phyloP scores from a whole-genome alignment of 768 basidiomycete species.

The Amanita molliuscula region DNA sequence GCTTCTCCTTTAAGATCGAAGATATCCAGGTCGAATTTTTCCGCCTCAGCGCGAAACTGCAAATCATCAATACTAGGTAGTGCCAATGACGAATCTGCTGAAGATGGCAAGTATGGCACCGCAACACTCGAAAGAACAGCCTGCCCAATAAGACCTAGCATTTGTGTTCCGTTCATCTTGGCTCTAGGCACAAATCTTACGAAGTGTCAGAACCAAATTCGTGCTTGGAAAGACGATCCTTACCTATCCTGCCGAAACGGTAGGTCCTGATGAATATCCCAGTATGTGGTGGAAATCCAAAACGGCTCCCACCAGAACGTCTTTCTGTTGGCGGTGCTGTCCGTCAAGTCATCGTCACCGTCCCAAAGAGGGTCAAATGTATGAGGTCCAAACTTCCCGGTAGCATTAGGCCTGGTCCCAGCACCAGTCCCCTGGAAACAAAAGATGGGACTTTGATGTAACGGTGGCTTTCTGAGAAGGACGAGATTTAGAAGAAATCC shows the following conservation, averaged over 20 bases:
- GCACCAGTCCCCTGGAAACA: constrained; percentile 70
- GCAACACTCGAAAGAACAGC: constrained; percentile 86
- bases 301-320: constrained; percentile 89
- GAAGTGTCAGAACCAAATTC: constrained; percentile 4
- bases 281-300: constrained; percentile 73
- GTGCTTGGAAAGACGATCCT: constrained; percentile 6
- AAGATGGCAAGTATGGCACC: constrained; percentile 63
- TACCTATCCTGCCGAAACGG: constrained; percentile 75
- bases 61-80: constrained; percentile 21
- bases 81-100: constrained; percentile 21
- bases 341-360: constrained; percentile 38
- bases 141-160: constrained; percentile 86
- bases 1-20: constrained; percentile 40
- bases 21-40: constrained; percentile 63
- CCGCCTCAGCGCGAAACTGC: constrained; percentile 47
- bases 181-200: constrained; percentile 82
- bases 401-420: constrained; percentile 32
- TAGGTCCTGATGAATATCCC: constrained; percentile 82
- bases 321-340: constrained; percentile 30
- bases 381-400: constrained; percentile 33
- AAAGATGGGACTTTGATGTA: constrained; percentile 91
- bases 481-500: constrained; percentile 87
- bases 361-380: constrained; percentile 70
- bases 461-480: constrained; percentile 79
- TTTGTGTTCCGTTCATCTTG: constrained; percentile 97